These are phyloP conservation scores for Wickerhamomyces kurtzmanii DNA, from an alignment of 805 yeast species.

Conservation along the genomic window DNA sequence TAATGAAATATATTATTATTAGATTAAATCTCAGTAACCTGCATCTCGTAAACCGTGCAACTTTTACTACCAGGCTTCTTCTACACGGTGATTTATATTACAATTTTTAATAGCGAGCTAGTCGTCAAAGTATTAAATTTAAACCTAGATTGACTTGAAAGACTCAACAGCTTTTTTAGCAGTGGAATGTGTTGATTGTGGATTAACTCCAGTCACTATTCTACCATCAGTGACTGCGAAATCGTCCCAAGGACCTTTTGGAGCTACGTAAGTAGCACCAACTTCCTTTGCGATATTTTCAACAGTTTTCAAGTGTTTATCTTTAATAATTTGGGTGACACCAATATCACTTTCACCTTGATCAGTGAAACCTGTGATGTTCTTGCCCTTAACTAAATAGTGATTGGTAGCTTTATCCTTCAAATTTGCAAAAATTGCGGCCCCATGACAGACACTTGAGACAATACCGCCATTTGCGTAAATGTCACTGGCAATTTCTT, in stretches of 20 bases:
- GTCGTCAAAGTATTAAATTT: too few relatives aligned
- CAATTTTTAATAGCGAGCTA: too few relatives aligned
- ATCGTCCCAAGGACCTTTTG: conserved; percentile 42
- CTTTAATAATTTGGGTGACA: conserved; percentile 15
- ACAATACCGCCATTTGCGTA: conserved; percentile 45
- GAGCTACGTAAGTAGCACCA: conserved; percentile 35
- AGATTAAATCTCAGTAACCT: too few relatives aligned
- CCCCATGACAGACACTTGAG: conserved; percentile 63
- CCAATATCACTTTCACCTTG: conserved; percentile 34
- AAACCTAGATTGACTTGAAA: too few relatives aligned
- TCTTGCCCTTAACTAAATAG: conserved; percentile 38
- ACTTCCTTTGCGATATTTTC: conserved; percentile 25
- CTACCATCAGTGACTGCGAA: conserved; percentile 45
- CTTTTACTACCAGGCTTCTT: too few relatives aligned
- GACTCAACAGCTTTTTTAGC: conserved; percentile 29
- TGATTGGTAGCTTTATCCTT: conserved; percentile 30
- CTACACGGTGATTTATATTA: too few relatives aligned
- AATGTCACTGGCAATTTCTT: conserved; percentile 32
- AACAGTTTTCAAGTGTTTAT: conserved; percentile 23
- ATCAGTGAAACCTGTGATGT: conserved; percentile 52
- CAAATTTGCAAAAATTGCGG: conserved; percentile 43
- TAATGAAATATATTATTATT: too few relatives aligned
- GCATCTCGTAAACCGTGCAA: too few relatives aligned
- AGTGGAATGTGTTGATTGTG: conserved; percentile 41
- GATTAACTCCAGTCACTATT: conserved; percentile 58